Base-by-base conservation (phyloP, 345 rosid genomes). In the Gossypium mustelinum region DNA sequence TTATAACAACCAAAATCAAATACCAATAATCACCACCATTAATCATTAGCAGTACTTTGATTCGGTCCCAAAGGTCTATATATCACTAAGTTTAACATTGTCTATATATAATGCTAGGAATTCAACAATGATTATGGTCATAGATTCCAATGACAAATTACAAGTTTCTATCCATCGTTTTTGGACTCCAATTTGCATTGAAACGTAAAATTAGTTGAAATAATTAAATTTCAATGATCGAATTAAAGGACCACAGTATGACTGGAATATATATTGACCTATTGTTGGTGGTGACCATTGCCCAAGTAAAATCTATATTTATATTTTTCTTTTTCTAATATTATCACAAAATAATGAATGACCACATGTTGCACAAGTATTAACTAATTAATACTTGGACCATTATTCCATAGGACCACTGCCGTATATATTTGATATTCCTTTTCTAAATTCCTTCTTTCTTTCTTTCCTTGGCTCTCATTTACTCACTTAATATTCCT, bases 341-440 rank as follows among this genome's bases (percentile, higher is more conserved):
- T 20, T 16, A 4, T 41, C 43, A 9, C 34, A 6, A 68, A 70
- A 29, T 18, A 47, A 59, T 5, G 5, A 64, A 61, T 82, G 82
- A 77, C 82, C 77, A 79, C 77, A 41, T 20, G 10, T 9, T 60
- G 75, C 63, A 24, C 62, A 61, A 7, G 8, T 11, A 14, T 50
- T 61, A 68, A 63, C 14, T 55, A 20, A 20, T 0, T 63, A 5
- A 43, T 34, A 48, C 29, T 61, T 73, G 77, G 75, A 41, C 61
- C 78, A 69, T 82, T 64, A 65, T 57, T 65, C 64, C 41, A 24
- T 2, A 68, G 84, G 83, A 77, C 82, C 83, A 77, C 81, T 16
- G 9, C 70, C 44, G 17, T 16, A 48, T 18, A 55, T 52, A 55
- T 55, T n/a, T 18, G 60, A 18, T 56, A 20, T 56, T 24, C 44